Percentiles rank a stretch among this genome's conserved stretches.
Evolutionary conservation across 345 rosid species (phyloP).

Genomic region (Durio zibethinus): DNA sequence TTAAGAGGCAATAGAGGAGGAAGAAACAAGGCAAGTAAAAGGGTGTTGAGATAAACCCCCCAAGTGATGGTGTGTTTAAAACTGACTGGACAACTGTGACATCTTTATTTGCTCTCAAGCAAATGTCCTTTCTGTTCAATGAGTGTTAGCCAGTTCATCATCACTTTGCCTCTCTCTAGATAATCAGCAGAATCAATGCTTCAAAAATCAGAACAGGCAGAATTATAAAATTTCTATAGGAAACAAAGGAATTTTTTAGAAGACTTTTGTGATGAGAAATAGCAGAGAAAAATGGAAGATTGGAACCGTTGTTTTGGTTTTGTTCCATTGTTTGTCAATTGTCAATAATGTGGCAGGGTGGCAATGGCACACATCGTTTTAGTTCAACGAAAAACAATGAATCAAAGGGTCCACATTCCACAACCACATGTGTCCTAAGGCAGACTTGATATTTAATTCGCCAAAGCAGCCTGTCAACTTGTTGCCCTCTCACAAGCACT

Average conservation of each 20-base stretch:
- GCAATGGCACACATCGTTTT: not conserved
- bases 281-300: not conserved
- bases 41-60: not conserved
- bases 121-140: not conserved
- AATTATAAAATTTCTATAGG: not conserved
- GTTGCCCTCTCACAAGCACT: not conserved
- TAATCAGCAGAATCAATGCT: not conserved
- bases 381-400: slow-evolving; percentile 6
- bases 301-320: not conserved
- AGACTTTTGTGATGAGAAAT: not conserved
- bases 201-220: not conserved
- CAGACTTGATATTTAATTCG: slow-evolving; percentile 17
- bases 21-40: slow-evolving; percentile 45
- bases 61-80: not conserved
- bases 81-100: not conserved
- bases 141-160: not conserved
- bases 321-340: not conserved
- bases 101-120: not conserved
- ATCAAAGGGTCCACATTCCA: slow-evolving; percentile 7
- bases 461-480: slow-evolving; percentile 6
- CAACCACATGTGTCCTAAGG: slow-evolving; percentile 5
- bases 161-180: not conserved
- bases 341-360: not conserved
- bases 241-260: not conserved
- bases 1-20: slow-evolving; percentile 46